Evolutionary conservation across 1,284 basidiomycete species (phyloP), one percentile per base, ranked within the genome.

Genomic region (Austroboletus rostrupii): DNA sequence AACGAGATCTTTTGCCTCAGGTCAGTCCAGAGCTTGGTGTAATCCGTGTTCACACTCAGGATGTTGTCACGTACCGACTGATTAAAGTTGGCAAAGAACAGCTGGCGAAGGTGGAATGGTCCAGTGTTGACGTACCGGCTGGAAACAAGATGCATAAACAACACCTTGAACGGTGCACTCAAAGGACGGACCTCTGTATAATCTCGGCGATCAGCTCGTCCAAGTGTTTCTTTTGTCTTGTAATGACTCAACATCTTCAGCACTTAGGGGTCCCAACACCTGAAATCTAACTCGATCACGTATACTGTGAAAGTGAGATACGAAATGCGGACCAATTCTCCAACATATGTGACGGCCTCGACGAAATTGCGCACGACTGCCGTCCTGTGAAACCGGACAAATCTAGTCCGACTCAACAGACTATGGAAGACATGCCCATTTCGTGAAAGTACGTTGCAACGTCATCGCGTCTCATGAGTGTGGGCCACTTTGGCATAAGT

Each of bases 401-500:
- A 92, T 57, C 78, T 79, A 17, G 89, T 92, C 53, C 71, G 74
- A 61, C 84, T 87, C 47, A 90, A 70, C 45, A 93, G 68, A 1
- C 85, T 86, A 62, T 93, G 91, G 78, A 92, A 92, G 12, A 90
- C 88, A 58, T 93, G 91, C 91, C 91, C 82, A 91, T 86, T 66
- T 88, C 85, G 58, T 88, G 85, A 77, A 88, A 88, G 68, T 88
- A 86, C 0, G 84, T 88, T 19, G 86, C 85, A 3, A 87, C 86
- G 54, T 90, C 87, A 56, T 85, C 81, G 57, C 92, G 90, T 35
- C 81, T 75, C 87, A 94, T 87, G 23, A 92, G 72, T 12, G 90
- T 90, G 1, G 90, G 89, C 53, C 85, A 83, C 2, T 84, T 82
- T 0, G 84, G 80, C 0, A 88, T 90, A 3, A 87, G 77, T 64